A percentile compares a stretch with the other conserved stretches of the same genome.
Evolutionary conservation across 2,329 filamentous ascomycete genomes (phyloP).

Genomic region (Fusarium brevicatenulatum): DNA sequence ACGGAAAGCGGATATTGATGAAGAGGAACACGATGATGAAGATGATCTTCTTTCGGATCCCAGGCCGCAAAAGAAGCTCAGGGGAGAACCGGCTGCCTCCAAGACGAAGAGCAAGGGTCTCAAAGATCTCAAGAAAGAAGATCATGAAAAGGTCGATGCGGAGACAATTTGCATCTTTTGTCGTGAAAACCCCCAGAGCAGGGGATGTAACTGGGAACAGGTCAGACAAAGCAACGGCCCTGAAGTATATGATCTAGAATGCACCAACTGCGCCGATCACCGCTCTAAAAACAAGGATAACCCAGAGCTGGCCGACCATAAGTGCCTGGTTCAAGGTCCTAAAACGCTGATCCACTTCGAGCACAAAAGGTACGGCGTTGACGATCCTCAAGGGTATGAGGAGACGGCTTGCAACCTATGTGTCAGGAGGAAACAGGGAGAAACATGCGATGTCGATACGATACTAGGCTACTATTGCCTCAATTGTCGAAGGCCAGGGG

Average conservation of each 20-base stretch:
- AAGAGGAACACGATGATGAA: not conserved
- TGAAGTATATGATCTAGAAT: constrained; percentile 9
- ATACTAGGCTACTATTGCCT: constrained; percentile 24
- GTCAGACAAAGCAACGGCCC: not conserved
- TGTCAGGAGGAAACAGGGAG: rapidly evolving
- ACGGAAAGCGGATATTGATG: not conserved
- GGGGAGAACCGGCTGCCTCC: not conserved
- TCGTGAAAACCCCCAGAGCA: not conserved
- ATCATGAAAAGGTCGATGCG: not conserved
- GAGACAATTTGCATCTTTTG: constrained; percentile 25
- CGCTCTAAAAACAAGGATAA: constrained; percentile 8
- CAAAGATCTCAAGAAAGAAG: not conserved
- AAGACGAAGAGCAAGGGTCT: not conserved
- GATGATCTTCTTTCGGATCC: not conserved
- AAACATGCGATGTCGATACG: constrained; percentile 30
- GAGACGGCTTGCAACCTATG: not conserved
- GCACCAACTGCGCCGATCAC: constrained; percentile 33
- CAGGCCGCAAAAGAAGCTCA: not conserved
- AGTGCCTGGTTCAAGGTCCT: constrained; percentile 10
- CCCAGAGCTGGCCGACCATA: not conserved
- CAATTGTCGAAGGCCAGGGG: constrained; percentile 6
- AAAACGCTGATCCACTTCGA: not conserved
- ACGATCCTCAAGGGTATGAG: constrained; percentile 9
- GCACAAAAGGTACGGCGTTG: constrained; percentile 16
- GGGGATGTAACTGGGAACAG: constrained; percentile 8